Percentiles rank a stretch among this genome's conserved stretches.
phyloP scores from a whole-genome alignment of 352 stramenopile genomes.

The Pythium graminicola region DNA sequence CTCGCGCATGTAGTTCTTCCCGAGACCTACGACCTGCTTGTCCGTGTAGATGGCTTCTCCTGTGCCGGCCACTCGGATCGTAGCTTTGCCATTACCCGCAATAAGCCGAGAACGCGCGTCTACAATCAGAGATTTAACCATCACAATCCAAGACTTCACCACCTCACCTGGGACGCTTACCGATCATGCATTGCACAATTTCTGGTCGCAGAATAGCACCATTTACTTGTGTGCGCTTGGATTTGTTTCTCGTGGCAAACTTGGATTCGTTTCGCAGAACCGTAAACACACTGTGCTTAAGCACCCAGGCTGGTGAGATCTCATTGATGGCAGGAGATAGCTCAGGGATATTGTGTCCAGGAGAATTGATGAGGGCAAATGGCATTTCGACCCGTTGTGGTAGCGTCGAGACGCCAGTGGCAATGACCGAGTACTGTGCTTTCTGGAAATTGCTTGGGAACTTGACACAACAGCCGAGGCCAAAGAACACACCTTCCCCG shows the following conservation, averaged over 20 bases:
- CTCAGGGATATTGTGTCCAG: conserved; percentile 64
- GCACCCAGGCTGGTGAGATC: conserved; percentile 86
- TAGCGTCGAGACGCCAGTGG: conserved; percentile 87
- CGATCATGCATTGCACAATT: conserved; percentile 76
- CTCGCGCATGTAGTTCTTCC: conserved; percentile 85
- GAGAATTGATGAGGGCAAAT: conserved; percentile 70
- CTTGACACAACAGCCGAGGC: conserved; percentile 91
- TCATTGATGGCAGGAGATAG: conserved; percentile 81
- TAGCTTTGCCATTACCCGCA: conserved; percentile 29
- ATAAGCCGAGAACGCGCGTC: conserved; percentile 15
- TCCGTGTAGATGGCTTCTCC: conserved; percentile 73
- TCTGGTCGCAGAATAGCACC: conserved; percentile 59
- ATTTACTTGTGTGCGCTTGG: conserved; percentile 58
- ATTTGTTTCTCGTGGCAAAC: conserved; percentile 75
- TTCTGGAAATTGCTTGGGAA: conserved; percentile 92
- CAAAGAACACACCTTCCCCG: conserved; percentile 95
- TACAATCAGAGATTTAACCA: no score
- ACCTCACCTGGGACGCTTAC: no score
- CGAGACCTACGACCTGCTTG: conserved; percentile 54
- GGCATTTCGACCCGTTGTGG: conserved; percentile 84
- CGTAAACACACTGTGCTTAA: conserved; percentile 87
- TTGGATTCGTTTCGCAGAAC: conserved; percentile 87
- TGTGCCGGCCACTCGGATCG: conserved; percentile 24
- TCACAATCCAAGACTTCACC: no score
- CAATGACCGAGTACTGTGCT: conserved; percentile 92